Percentiles rank a stretch among this genome's conserved stretches.
These are phyloP conservation scores for Chaetomium globosum DNA, from an alignment of 2,329 filamentous ascomycete genomes.

Conservation along the genomic window DNA sequence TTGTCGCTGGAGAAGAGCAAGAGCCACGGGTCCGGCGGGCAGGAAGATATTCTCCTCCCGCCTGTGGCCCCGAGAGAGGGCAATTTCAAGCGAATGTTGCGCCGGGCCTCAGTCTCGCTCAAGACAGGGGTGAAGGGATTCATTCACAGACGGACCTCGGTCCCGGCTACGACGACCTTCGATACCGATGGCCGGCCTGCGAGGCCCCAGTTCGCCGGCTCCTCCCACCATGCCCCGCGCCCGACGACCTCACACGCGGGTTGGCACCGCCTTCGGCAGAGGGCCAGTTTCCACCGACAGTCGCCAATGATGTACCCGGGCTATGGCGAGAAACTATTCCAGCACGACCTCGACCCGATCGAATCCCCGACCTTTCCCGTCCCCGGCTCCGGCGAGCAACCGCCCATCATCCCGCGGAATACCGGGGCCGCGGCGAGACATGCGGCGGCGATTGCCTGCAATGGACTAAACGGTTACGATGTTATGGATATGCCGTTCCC, in stretches of 20 bases:
- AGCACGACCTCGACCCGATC: conserved; percentile 41
- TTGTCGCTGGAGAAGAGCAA: conserved; percentile 39
- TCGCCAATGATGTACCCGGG: conserved; percentile 51
- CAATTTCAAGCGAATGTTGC: conserved; percentile 55
- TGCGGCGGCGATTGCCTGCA: conserved; percentile 60
- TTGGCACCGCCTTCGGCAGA: conserved; percentile 57
- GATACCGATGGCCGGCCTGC: conserved; percentile 42
- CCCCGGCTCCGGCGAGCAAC: conserved; percentile 55
- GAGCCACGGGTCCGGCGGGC: conserved; percentile 31
- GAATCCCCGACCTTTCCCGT: conserved; percentile 49
- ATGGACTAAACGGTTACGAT: conserved; percentile 47
- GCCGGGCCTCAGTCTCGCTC: conserved; percentile 59
- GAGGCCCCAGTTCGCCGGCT: conserved; percentile 34
- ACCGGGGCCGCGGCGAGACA: conserved; percentile 65
- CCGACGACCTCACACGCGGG: conserved; percentile 54
- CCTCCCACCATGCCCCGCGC: conserved; percentile 34
- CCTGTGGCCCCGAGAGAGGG: conserved; percentile 34
- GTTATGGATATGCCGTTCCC: conserved; percentile 39
- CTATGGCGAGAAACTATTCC: conserved; percentile 39
- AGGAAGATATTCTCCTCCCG: conserved; percentile 9
- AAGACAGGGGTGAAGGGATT: conserved; percentile 49
- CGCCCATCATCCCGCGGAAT: conserved; percentile 62
- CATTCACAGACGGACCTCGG: conserved; percentile 53
- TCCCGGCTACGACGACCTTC: conserved; percentile 39
- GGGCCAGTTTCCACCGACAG: conserved; percentile 53